Evolutionary conservation across 1,284 basidiomycete genomes (phyloP).

Genomic region (Irpex sp.): DNA sequence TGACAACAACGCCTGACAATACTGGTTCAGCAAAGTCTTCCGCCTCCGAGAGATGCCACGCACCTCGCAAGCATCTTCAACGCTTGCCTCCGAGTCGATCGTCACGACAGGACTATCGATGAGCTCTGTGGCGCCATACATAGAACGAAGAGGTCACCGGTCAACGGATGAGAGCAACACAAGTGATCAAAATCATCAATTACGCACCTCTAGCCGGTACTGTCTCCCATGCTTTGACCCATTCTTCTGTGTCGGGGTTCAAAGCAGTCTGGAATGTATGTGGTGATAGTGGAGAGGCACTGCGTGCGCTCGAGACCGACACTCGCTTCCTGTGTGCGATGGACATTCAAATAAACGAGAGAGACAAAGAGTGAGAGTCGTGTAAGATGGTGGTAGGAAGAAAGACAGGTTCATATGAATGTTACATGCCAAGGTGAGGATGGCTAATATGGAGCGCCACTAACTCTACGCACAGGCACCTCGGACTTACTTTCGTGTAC

Average conservation of each 20-base stretch:
- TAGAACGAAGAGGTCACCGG: not conserved
- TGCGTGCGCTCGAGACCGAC: slow-evolving; percentile 30
- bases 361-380: not conserved
- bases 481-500: not conserved
- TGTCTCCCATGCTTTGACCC: slow-evolving; percentile 54
- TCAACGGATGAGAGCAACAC: no score
- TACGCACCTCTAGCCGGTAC: slow-evolving; percentile 51
- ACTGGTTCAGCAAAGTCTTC: not conserved
- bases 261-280: slow-evolving; percentile 26
- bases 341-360: not conserved
- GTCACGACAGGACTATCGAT: slow-evolving; percentile 61
- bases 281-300: slow-evolving; percentile 25
- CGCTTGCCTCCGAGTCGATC: slow-evolving; percentile 62
- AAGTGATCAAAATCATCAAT: not conserved
- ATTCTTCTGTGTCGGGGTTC: slow-evolving; percentile 47
- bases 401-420: not conserved
- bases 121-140: slow-evolving; percentile 40
- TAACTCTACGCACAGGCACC: not conserved
- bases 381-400: not conserved
- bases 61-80: slow-evolving; percentile 80
- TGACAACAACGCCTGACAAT: slow-evolving; percentile 52
- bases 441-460: not conserved
- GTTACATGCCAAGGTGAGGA: not conserved
- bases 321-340: slow-evolving; percentile 29
- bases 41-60: slow-evolving; percentile 17